Evolutionary conservation across 2,329 filamentous ascomycete species (phyloP), one percentile per base, ranked within the genome.

Genomic region (Dryadomyces sulphureus): DNA sequence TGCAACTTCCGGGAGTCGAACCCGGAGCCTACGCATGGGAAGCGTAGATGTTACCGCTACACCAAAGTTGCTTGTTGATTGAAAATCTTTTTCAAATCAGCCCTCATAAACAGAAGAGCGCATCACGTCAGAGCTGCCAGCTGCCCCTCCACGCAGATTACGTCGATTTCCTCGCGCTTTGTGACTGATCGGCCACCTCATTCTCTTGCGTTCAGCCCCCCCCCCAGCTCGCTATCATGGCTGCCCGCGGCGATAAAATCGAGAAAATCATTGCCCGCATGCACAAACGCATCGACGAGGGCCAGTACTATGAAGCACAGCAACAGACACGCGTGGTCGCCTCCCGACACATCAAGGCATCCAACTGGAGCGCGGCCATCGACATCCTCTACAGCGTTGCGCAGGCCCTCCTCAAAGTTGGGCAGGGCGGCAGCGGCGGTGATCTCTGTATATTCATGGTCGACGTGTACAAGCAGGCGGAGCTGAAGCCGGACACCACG

Each of bases 321-420:
- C 92, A 98, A 65, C 92, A 98, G 69, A 86, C 94, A 54, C 87
- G 92, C 52, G 89, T 95, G 46, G 90, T 95, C 55, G 89, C 89
- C 50, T 83, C 87, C 35, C 88, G 93, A 48, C 94, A 98, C 67
- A 79, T 90, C 62, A 96, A 96, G 68, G 74, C 82, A 38, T 69
- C 76, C 50, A 90, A 90, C 72, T 95, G 84, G 75, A 63, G 73
- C 54, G 82, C 87, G 12, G 92, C 93, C 41, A 81, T 88, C 60
- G 85, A 94, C 54, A 83, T 96, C 53, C 75, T 98, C 53, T 81
- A 77, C 62, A 82, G 76, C 53, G 92, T 94, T 51, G 83, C 90
- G 1, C 80, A 84, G 55, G 81, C 89, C 24, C 75, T 98, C 9
- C 75, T 98, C 38, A 84, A 87, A 61, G 89, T 90, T 22, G 87